phyloP scores from a whole-genome alignment of 2,329 filamentous ascomycete species.

The Clonostachys byssicola region DNA sequence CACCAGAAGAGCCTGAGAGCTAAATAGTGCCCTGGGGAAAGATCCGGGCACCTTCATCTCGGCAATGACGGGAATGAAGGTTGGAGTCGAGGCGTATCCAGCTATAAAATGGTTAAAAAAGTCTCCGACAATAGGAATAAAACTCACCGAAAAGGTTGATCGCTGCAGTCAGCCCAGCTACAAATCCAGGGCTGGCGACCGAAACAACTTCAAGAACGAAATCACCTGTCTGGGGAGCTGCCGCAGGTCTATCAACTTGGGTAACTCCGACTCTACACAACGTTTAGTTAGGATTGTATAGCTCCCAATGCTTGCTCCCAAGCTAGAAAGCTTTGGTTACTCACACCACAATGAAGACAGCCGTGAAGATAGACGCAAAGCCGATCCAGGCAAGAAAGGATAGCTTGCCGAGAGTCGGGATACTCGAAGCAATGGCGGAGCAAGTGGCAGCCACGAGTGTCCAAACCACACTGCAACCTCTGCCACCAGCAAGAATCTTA shows the following conservation, averaged over 20 bases:
- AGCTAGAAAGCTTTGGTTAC: too few relatives aligned
- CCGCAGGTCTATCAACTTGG: conserved; percentile 8
- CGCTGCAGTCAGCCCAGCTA: conserved; percentile 12
- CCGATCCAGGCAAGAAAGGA: conserved; percentile 21
- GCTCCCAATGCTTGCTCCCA: too few relatives aligned
- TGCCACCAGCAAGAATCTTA: conserved; percentile 9
- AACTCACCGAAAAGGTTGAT: conserved; percentile 15
- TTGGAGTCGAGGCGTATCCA: conserved; percentile 11
- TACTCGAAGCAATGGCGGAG: conserved; percentile 17
- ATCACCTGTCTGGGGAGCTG: conserved; percentile 9
- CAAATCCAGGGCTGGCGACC: conserved; percentile 11
- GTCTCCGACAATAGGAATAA: neutral
- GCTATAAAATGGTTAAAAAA: conserved; percentile 1
- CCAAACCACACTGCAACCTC: conserved; percentile 13
- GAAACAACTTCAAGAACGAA: conserved; percentile 21
- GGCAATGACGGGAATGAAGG: conserved; percentile 14
- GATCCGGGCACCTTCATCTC: conserved; percentile 10
- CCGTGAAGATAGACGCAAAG: conserved; percentile 15
- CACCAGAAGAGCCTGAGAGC: conserved; percentile 6
- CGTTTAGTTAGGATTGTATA: neutral
- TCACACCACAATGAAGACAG: conserved; percentile 19
- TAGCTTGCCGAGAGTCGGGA: conserved; percentile 17
- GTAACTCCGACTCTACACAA: conserved; percentile 13
- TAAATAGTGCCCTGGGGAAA: conserved; percentile 10
- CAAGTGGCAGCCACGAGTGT: conserved; percentile 13